Evolutionary conservation across 768 basidiomycete genomes (phyloP).

Genomic region (Pleurotus salmoneostramineus): DNA sequence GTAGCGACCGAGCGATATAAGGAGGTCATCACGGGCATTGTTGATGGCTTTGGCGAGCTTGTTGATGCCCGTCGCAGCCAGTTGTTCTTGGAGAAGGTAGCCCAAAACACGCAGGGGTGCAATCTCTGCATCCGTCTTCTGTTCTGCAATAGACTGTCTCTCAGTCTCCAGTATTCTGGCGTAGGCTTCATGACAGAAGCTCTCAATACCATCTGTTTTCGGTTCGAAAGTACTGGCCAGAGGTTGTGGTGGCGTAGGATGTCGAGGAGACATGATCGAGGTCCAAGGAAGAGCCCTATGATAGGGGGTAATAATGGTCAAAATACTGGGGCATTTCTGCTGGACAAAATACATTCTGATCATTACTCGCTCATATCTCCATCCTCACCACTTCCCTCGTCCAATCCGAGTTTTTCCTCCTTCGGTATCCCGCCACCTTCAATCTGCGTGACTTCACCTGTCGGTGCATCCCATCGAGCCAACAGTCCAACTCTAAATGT

Average conservation of each 20-base stretch:
- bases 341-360: no score
- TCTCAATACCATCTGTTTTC: background rate
- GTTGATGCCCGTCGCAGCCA: background rate
- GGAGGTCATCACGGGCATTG: background rate
- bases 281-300: background rate
- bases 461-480: slow-evolving; percentile 68
- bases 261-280: slow-evolving; percentile 10
- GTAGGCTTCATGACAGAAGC: background rate
- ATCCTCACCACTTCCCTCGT: slow-evolving; percentile 29
- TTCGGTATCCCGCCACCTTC: slow-evolving; percentile 38
- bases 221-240: background rate
- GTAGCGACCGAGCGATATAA: background rate
- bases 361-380: slow-evolving; percentile 51
- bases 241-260: background rate
- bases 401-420: slow-evolving; percentile 29
- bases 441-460: slow-evolving; percentile 59
- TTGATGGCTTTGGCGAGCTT: background rate
- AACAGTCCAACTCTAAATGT: slow-evolving; percentile 71
- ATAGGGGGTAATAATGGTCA: no score
- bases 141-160: background rate
- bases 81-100: background rate
- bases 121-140: background rate
- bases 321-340: no score
- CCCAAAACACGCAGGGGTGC: background rate
- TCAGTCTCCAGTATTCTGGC: background rate